phyloP scores from a whole-genome alignment of 306 rosid species.

The Corylus heterophylla region DNA sequence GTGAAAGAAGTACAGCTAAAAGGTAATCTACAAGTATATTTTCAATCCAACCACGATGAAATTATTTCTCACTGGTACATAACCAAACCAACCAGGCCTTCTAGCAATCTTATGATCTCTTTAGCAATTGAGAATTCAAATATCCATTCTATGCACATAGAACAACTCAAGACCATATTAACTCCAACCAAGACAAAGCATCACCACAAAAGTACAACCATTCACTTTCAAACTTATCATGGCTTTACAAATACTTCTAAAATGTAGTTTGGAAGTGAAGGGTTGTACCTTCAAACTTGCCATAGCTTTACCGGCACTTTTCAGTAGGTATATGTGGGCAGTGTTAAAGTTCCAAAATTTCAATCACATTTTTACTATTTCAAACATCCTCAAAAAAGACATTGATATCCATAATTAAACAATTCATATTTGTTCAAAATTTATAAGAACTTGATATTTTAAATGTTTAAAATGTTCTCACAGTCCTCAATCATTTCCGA shows the following conservation, averaged over 20 bases:
- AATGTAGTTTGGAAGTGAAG: no score
- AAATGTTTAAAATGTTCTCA: background rate
- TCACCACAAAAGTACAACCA: background rate
- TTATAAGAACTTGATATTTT: background rate
- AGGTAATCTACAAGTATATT: background rate
- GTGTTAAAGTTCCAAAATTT: background rate
- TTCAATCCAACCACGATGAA: background rate
- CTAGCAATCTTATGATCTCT: background rate
- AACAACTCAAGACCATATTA: background rate
- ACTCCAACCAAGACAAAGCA: background rate
- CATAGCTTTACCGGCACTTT: background rate
- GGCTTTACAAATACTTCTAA: background rate
- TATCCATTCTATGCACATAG: background rate
- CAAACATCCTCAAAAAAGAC: background rate
- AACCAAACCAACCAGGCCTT: conserved; percentile 2
- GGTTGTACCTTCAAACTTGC: background rate
- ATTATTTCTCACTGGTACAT: background rate
- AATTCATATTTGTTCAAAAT: background rate
- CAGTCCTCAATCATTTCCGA: background rate
- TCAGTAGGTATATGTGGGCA: background rate
- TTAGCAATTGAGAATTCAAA: background rate
- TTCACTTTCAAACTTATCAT: background rate
- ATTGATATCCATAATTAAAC: background rate
- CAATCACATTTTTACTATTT: background rate
- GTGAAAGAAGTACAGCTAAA: background rate